Base-by-base conservation (phyloP, 140 eudicot species). In the Bidens hawaiensis region DNA sequence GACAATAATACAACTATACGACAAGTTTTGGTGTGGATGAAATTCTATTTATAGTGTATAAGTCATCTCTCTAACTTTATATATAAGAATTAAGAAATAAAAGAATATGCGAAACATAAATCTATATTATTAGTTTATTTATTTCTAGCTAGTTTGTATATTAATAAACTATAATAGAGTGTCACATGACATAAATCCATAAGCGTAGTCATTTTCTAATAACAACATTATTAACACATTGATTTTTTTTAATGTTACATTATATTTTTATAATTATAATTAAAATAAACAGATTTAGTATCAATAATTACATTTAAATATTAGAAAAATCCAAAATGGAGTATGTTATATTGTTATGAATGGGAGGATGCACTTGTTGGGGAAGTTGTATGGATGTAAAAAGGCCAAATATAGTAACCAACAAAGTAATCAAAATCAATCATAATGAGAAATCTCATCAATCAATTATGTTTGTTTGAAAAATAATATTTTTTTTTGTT, bases 361-460 rank as follows among this genome's bases (percentile, higher is more conserved):
- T 24, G 26, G 43, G 31, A 41, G 43, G 55, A 47, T 70, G 31
- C 63, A 70, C 53, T 22, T 30, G 12, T 10, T 42, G 51, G 7
- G 15, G 55, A 33, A 49, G 55, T 71, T 71, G 76, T 71, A 71
- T 71, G 76, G 76, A 71, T 61, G 76, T 38, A 49, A 40, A 62
- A 38, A 9, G 46, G 63, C 70, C 70, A 62, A 60, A 71, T 62
- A 43, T 71, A 62, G 70, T 71, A 61, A 51, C 56, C 48, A 71
- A 62, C 76, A 71, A 71, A 71, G 64, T 43, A 62, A 52, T 71
- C 76, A 25, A 51, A 60, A 61, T 52, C 76, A 71, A 71, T 62
- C 68, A 71, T 51, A 52, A 51, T 38, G 70, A 50, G 16, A 26
- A 24, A 71, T 71, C 55, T 64, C 64, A 62, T 71, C 76, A 71